Evolutionary conservation across 129 eudicot genomes (phyloP).

Genomic region (Glebionis coronaria): DNA sequence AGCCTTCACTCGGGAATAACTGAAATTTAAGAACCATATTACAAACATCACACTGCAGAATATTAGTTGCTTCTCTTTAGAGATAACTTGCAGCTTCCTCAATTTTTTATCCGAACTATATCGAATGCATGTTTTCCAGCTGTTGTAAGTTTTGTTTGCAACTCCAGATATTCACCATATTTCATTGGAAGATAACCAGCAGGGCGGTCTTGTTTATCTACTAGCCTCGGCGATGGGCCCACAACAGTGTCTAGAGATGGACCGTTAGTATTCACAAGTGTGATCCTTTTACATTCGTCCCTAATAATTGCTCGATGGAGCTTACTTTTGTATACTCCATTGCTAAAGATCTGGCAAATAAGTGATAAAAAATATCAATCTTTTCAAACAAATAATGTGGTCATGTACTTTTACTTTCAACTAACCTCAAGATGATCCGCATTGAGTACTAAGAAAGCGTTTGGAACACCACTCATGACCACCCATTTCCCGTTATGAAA

Average conservation of each 20-base stretch:
- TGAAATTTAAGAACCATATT: neutral
- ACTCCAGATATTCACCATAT: slow-evolving; percentile 31
- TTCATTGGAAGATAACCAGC: slow-evolving; percentile 30
- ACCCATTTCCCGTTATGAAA: slow-evolving; percentile 31
- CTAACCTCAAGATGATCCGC: slow-evolving; percentile 13
- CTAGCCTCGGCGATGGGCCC: slow-evolving; percentile 32
- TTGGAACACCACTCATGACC: slow-evolving; percentile 25
- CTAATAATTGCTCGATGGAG: slow-evolving; percentile 34
- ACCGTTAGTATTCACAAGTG: slow-evolving; percentile 30
- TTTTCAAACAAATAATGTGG: neutral
- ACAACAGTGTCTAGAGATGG: slow-evolving; percentile 37
- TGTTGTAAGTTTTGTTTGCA: slow-evolving; percentile 16
- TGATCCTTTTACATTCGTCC: slow-evolving; percentile 31
- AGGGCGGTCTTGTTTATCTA: slow-evolving; percentile 9
- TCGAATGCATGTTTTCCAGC: slow-evolving; percentile 28
- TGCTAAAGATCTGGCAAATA: slow-evolving; percentile 32
- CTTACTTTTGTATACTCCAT: slow-evolving; percentile 38
- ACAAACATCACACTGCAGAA: neutral
- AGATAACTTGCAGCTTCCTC: neutral
- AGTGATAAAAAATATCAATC: neutral
- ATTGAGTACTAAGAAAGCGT: slow-evolving; percentile 23
- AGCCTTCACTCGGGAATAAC: neutral
- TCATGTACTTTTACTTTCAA: neutral
- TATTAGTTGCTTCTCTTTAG: neutral
- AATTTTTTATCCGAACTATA: slow-evolving; percentile 14